Evolutionary conservation across 306 rosid species (phyloP).

Genomic region (Ormosia emarginata): DNA sequence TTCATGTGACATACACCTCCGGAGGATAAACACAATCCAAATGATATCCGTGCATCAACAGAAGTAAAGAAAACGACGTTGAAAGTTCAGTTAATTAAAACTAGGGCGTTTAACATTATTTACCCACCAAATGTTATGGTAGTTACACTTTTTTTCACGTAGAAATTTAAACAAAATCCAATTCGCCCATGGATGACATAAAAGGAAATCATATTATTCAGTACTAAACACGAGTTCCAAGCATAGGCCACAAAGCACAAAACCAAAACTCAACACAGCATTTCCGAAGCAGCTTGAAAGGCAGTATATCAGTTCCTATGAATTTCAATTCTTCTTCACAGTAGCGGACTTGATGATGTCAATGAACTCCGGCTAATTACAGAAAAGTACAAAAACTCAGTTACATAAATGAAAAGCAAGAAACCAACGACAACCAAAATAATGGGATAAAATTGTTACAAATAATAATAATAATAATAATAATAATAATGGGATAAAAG

Average conservation of each 20-base stretch:
- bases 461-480: too few species aligned
- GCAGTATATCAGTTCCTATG: conserved; percentile 18
- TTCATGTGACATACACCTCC: too few species aligned
- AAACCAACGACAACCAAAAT: conserved; percentile 8
- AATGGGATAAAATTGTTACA: background rate
- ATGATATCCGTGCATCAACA: background rate
- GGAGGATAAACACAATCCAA: background rate
- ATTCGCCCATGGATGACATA: conserved; percentile 10
- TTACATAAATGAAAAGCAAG: background rate
- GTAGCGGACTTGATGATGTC: conserved; percentile 82
- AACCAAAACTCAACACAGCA: conserved; percentile 21
- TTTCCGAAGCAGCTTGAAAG: conserved; percentile 23
- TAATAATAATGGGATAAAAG: background rate
- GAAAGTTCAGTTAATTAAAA: background rate
- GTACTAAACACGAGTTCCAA: conserved; percentile 20
- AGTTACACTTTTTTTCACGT: conserved; percentile 18
- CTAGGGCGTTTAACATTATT: conserved; percentile 22
- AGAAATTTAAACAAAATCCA: conserved; percentile 24
- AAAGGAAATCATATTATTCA: conserved; percentile 20
- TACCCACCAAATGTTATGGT: conserved; percentile 29
- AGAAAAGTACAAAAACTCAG: conserved; percentile 9
- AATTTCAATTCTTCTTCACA: conserved; percentile 57
- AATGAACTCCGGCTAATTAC: conserved; percentile 64
- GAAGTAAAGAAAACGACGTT: background rate
- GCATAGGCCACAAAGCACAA: conserved; percentile 15